These are phyloP conservation scores for Schizosaccharomyces octosporus DNA, from an alignment of 805 yeast genomes.

Conservation along the genomic window DNA sequence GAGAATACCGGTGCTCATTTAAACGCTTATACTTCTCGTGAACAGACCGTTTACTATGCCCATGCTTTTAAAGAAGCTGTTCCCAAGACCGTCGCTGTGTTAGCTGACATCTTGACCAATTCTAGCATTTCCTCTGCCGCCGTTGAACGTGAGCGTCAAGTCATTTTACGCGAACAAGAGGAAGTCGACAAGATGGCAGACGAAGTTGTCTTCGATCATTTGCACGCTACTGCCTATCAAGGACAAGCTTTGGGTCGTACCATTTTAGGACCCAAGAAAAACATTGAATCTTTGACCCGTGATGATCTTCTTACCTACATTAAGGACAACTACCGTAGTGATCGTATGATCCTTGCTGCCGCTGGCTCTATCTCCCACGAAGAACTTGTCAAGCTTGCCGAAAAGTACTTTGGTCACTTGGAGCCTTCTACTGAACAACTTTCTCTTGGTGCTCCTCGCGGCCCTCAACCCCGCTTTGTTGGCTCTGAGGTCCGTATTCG, in stretches of 20 bases:
- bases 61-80: conserved; percentile 62
- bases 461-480: conserved; percentile 51
- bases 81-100: conserved; percentile 62
- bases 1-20: conserved; percentile 92
- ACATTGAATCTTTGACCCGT: conserved; percentile 57
- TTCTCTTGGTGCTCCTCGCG: conserved; percentile 51
- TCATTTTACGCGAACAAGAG: conserved; percentile 84
- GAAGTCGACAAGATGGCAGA: conserved; percentile 97
- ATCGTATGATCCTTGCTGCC: conserved; percentile 93
- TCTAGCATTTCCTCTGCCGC: conserved; percentile 63
- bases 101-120: conserved; percentile 70
- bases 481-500: conserved; percentile 71
- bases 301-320: conserved; percentile 61
- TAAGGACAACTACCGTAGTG: conserved; percentile 70
- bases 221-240: conserved; percentile 76
- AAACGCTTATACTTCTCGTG: conserved; percentile 33
- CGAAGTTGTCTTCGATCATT: conserved; percentile 90
- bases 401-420: conserved; percentile 33
- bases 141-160: conserved; percentile 88
- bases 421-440: conserved; percentile 27
- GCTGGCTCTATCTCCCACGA: conserved; percentile 80
- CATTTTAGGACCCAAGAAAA: conserved; percentile 77
- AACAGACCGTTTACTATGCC: conserved; percentile 90
- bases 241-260: conserved; percentile 91
- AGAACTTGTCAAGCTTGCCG: conserved; percentile 52